Evolutionary conservation across 2,329 filamentous ascomycete species (phyloP).

Genomic region (Colletotrichum orchidophilum): DNA sequence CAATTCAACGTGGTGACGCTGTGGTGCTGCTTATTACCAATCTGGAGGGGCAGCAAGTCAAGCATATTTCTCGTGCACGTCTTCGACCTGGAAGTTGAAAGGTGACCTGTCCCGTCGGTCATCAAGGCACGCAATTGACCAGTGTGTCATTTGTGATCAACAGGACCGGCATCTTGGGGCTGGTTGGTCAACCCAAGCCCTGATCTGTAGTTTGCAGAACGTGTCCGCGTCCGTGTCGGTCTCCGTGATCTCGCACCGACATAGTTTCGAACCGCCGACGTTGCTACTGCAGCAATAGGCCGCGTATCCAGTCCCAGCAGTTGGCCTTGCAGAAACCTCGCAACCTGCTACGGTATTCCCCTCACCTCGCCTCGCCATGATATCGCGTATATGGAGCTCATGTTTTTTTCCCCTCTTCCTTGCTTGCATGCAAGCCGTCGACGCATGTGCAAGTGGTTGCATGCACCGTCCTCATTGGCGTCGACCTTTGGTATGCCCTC

Average conservation of each 20-base stretch:
- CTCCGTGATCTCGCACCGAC: conserved; percentile 6
- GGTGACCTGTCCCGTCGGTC: neutral
- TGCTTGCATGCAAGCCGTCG: conserved; percentile 19
- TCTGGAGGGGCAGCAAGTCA: neutral
- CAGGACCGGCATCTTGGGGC: neutral
- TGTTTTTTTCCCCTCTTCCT: neutral
- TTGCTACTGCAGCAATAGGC: conserved; percentile 13
- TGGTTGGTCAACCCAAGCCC: neutral
- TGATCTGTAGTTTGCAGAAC: conserved; percentile 5
- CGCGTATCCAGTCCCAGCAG: neutral
- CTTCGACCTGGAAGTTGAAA: neutral
- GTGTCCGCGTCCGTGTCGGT: neutral
- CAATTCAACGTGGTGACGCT: conserved; percentile 6
- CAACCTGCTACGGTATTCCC: neutral
- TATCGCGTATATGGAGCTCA: neutral
- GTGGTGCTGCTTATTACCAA: neutral
- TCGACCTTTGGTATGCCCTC: conserved; percentile 2
- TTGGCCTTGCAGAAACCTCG: conserved; percentile 9
- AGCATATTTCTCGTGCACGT: conserved; percentile 20
- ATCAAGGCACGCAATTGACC: conserved; percentile 1
- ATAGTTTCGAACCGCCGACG: conserved; percentile 11
- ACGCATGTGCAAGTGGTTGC: conserved; percentile 31
- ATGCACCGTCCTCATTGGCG: conserved; percentile 10
- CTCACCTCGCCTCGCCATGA: neutral
- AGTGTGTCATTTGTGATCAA: conserved; percentile 2